Evolutionary conservation across 2,329 filamentous ascomycete species (phyloP).

Genomic region (Penicillium sp.): DNA sequence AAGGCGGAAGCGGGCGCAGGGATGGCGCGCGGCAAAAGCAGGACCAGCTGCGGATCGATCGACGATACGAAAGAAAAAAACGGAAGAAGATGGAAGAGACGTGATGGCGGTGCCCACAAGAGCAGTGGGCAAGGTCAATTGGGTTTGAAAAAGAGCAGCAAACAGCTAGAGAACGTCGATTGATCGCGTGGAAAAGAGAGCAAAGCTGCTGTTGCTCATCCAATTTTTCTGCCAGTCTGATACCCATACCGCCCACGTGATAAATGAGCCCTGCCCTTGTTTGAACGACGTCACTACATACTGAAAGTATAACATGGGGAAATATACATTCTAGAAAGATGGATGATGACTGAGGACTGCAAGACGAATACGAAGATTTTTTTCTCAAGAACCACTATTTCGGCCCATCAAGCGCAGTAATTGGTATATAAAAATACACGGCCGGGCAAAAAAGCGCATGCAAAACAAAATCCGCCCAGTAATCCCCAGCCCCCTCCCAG

Average conservation of each 20-base stretch:
- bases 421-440: slow-evolving; percentile 2
- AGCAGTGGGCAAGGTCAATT: slow-evolving; percentile 23
- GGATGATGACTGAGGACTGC: neutral
- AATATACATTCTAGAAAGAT: neutral
- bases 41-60: slow-evolving; percentile 67
- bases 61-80: slow-evolving; percentile 58
- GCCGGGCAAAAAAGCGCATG: slow-evolving; percentile 1
- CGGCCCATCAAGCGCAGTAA: neutral
- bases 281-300: slow-evolving; percentile 17
- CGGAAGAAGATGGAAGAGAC: slow-evolving; percentile 33
- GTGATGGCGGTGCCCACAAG: slow-evolving; percentile 37
- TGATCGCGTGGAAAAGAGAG: slow-evolving; percentile 9
- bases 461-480: slow-evolving; percentile 12
- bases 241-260: slow-evolving; percentile 35
- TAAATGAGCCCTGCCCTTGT: slow-evolving; percentile 21
- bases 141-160: slow-evolving; percentile 12
- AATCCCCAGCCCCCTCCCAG: neutral
- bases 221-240: slow-evolving; percentile 30
- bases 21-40: slow-evolving; percentile 52
- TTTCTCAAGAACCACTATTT: neutral
- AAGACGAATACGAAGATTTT: neutral
- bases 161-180: slow-evolving; percentile 17
- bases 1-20: slow-evolving; percentile 50
- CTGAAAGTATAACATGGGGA: too few relatives aligned
- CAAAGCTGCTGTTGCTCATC: slow-evolving; percentile 20